Evolutionary conservation across 2,329 filamentous ascomycete genomes (phyloP), one percentile per base, ranked within the genome.

Genomic region (Apiospora sp.): DNA sequence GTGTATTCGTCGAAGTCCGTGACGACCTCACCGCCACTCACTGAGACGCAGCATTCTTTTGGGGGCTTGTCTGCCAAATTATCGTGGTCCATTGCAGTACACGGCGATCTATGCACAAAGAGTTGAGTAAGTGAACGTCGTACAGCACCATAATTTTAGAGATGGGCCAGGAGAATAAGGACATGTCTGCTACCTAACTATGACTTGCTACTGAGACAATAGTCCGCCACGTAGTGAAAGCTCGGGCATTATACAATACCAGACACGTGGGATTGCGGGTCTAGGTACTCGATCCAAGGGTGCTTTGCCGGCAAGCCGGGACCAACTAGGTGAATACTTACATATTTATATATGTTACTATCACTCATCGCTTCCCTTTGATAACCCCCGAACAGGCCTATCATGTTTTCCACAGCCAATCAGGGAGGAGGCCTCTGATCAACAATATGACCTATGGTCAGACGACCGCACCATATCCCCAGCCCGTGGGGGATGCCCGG

Each of bases 1-100:
- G 54, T 61, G 30, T 61, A 61, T 37, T 61, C 54, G 54, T 61
- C 27, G 27, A 61, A 61, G 54, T 61, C 54, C 27, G 27, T 19
- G 16, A 37, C 30, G 27, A 61, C 54, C 30, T 61, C 54, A 8
- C 54, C 54, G 54, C 54, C 54, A 22, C 54, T 61, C 16, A 61
- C 54, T 4, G 54, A 61, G 14, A 61, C 14, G 54, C 54, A 37
- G 10, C 27, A 37, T 22, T 61, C 54, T 37, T 61, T 34, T 3
- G 54, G 54, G 16, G 54, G 54, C 54, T 61, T 61, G 16, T 16
- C 34, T 4, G 27, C 6, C 2, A 61, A 30, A 16, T 61, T 22
- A 37, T 37, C 16, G 14, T 61, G 16, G 54, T 61, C 54, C 54
- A 61, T 61, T 61, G 16, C 16, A 34, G 6, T 37, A 10, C 6